Evolutionary conservation across 2,329 filamentous ascomycete genomes (phyloP).

Genomic region (Huntiella savannae): DNA sequence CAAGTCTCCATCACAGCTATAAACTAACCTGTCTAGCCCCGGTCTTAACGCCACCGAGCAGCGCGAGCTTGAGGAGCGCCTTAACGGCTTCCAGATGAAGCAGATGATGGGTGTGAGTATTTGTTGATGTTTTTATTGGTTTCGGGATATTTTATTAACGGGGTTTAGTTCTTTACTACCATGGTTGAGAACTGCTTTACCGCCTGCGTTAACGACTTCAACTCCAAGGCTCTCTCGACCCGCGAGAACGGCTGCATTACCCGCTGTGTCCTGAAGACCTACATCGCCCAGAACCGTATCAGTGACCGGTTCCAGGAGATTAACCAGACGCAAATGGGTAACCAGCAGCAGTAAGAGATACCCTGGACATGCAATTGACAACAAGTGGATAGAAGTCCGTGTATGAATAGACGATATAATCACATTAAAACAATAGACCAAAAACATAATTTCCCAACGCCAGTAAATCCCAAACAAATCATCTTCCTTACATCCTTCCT

Average conservation of each 20-base stretch:
- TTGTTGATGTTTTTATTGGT: not conserved
- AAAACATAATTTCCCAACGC: constrained; percentile 3
- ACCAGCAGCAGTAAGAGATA: constrained; percentile 19
- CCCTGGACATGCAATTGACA: not conserved
- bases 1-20: too few species aligned
- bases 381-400: not conserved
- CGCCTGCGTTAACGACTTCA: constrained; percentile 96
- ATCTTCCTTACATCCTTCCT: not conserved
- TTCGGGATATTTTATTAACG: not conserved
- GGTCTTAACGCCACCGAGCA: constrained; percentile 41
- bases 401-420: constrained; percentile 1
- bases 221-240: constrained; percentile 76
- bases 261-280: constrained; percentile 89
- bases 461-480: not conserved
- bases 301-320: constrained; percentile 73
- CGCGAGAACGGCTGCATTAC: constrained; percentile 84
- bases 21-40: constrained; percentile 9
- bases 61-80: constrained; percentile 79
- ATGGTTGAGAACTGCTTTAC: constrained; percentile 83
- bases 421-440: not conserved
- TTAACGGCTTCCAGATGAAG: constrained; percentile 97
- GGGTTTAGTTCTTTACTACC: constrained; percentile 37
- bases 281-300: constrained; percentile 78
- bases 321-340: constrained; percentile 39
- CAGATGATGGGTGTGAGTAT: constrained; percentile 85